Evolutionary conservation across 2,329 filamentous ascomycete species (phyloP), one percentile per base, ranked within the genome.

Genomic region (Penicillium sp.): DNA sequence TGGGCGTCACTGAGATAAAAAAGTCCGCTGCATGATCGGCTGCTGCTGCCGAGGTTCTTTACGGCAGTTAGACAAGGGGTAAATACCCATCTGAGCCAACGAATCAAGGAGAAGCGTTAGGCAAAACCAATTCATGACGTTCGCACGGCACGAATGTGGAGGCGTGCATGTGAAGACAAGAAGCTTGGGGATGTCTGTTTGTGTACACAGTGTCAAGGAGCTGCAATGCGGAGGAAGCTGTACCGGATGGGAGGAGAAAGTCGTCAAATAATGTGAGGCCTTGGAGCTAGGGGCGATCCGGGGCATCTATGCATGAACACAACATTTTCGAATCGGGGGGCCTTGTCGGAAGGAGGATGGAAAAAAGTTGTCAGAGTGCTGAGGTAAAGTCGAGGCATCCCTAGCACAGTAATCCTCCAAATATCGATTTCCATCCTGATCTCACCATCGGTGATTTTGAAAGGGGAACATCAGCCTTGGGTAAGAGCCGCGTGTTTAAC

Each of bases 51-150:
- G 36, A 14, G 16, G 22, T 31, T 16, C 47, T 66, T 64, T 63
- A 65, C 65, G 61, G 47, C 60, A 61, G 53, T 59, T 55, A 56
- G 54, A 61, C 52, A 27, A 27, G 24, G 24, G 47, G 44, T 55
- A 37, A 37, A 39, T 46, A 18, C 50, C 58, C 50, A 35, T 35
- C 46, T 35, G n/a, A 35, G 19, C 27, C 37, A 31, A 31, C 13
- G 16, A n/a, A 16, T 24, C 43, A 16, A 40, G 11, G 18, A 24
- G 19, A 37, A 19, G 24, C 37, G 18, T 33, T 47, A n/a, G 16
- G n/a, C 9, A 7, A 33, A 27, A 3, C 16, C 31, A n/a, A 9
- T 31, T 31, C 31, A 2, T 31, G 31, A 31, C 9, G 31, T 9
- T 31, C 31, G 6, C 31, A 31, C 31, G 6, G 31, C 31, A 3